Evolutionary conservation across 176 grass and related monocot genomes (phyloP).

Genomic region (Aegilops longissima): DNA sequence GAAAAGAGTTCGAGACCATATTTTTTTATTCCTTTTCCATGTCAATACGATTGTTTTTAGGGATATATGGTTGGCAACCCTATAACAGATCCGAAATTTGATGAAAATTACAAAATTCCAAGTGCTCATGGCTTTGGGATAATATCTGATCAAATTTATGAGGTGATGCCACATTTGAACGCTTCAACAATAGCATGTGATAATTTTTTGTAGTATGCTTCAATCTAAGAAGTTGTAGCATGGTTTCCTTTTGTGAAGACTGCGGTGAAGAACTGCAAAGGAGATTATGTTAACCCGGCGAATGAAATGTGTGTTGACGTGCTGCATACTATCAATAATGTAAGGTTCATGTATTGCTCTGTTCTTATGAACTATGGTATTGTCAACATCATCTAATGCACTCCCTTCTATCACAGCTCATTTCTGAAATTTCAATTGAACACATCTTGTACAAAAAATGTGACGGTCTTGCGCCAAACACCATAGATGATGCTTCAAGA

Average conservation of each 20-base stretch:
- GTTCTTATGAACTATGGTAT: not conserved
- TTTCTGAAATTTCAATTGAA: not conserved
- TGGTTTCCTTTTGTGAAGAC: not conserved
- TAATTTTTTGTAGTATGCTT: not conserved
- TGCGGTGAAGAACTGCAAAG: slow-evolving; percentile 18
- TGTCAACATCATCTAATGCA: not conserved
- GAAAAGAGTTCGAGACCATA: not conserved
- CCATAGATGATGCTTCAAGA: not conserved
- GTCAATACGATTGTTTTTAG: slow-evolving; percentile 4
- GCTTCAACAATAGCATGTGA: not conserved
- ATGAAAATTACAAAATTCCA: slow-evolving; percentile 9
- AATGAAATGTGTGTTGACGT: slow-evolving; percentile 24
- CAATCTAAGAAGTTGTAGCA: not conserved
- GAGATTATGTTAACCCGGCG: slow-evolving; percentile 26
- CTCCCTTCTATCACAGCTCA: not conserved
- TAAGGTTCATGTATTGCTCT: not conserved
- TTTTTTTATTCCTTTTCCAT: not conserved
- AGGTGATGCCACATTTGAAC: slow-evolving; percentile 17
- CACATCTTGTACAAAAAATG: slow-evolving; percentile 18
- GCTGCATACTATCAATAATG: slow-evolving; percentile 10
- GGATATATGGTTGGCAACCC: slow-evolving; percentile 60
- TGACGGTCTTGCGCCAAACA: not conserved
- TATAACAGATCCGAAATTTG: slow-evolving; percentile 19
- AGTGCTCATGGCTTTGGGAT: slow-evolving; percentile 58
- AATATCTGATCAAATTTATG: slow-evolving; percentile 56